Percentiles rank a stretch among this genome's conserved stretches.
Evolutionary conservation across 2,329 filamentous ascomycete species (phyloP).

Genomic region (Venturia carpophila): DNA sequence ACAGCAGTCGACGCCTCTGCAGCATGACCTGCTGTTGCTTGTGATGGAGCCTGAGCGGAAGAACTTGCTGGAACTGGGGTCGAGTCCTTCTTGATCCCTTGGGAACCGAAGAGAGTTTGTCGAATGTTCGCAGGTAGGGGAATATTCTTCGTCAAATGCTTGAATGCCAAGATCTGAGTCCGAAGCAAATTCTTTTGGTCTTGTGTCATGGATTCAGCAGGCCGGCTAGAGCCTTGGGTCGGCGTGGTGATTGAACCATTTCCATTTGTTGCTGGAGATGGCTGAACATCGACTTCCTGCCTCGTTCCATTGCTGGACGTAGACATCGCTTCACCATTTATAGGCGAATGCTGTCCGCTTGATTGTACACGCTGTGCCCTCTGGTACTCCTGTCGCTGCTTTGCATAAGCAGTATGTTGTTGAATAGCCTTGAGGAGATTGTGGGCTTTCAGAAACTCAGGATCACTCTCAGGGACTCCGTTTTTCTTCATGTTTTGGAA

Average conservation of each 20-base stretch:
- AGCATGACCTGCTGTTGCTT: slow-evolving; percentile 39
- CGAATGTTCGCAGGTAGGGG: slow-evolving; percentile 73
- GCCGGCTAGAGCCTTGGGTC: background rate
- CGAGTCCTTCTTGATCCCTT: slow-evolving; percentile 35
- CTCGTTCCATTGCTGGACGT: slow-evolving; percentile 8
- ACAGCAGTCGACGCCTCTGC: slow-evolving; percentile 35
- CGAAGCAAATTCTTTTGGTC: slow-evolving; percentile 68
- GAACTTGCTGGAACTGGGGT: slow-evolving; percentile 33
- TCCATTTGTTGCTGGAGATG: slow-evolving; percentile 7
- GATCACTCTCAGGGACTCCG: slow-evolving; percentile 73
- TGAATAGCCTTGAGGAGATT: slow-evolving; percentile 67
- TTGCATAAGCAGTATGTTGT: slow-evolving; percentile 49
- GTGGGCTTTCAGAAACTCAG: slow-evolving; percentile 77
- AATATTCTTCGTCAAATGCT: slow-evolving; percentile 77
- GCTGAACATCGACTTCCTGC: background rate
- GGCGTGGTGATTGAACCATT: slow-evolving; percentile 14
- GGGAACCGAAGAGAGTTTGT: slow-evolving; percentile 71
- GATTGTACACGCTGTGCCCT: slow-evolving; percentile 42
- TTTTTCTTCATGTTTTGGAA: slow-evolving; percentile 73
- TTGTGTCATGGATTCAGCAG: slow-evolving; percentile 5
- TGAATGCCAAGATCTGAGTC: slow-evolving; percentile 86
- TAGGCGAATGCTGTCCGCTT: slow-evolving; percentile 38
- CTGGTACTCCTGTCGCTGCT: slow-evolving; percentile 27
- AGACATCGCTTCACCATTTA: slow-evolving; percentile 16
- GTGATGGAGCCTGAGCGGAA: slow-evolving; percentile 43